Percentiles rank a stretch among this genome's conserved stretches.
phyloP scores from a whole-genome alignment of 2,329 filamentous ascomycete species.

The Hysterium pulicare region DNA sequence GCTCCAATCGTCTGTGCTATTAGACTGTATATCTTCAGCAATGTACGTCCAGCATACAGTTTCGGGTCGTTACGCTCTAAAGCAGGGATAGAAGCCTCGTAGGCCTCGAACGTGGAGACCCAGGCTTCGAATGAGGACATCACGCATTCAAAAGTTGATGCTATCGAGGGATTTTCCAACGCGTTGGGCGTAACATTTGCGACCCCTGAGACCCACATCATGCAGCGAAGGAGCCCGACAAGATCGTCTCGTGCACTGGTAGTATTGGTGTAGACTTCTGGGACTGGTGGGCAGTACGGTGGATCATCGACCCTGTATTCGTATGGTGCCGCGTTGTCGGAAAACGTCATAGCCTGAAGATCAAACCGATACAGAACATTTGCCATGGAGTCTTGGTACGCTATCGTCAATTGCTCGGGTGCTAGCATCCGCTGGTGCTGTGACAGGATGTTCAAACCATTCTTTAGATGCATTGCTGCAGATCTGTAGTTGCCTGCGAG shows the following conservation, averaged over 20 bases:
- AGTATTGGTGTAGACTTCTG: constrained; percentile 16
- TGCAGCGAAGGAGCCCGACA: constrained; percentile 21
- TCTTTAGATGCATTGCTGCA: constrained; percentile 27
- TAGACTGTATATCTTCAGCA: constrained; percentile 22
- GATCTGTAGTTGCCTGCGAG: constrained; percentile 26
- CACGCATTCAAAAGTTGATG: constrained; percentile 15
- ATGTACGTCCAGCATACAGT: constrained; percentile 21
- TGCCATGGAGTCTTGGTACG: constrained; percentile 16
- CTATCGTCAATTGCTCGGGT: constrained; percentile 1
- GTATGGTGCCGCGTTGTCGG: constrained; percentile 25
- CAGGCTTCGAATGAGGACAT: constrained; percentile 18
- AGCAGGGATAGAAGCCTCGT: constrained; percentile 14
- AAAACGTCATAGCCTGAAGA: constrained; percentile 31
- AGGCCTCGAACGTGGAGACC: constrained; percentile 18
- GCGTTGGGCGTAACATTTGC: constrained; percentile 18
- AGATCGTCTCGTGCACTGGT: constrained; percentile 21
- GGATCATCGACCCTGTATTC: constrained; percentile 18
- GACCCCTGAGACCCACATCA: constrained; percentile 26
- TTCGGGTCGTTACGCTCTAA: constrained; percentile 19
- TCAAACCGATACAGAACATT: constrained; percentile 27
- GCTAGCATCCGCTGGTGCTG: constrained; percentile 14
- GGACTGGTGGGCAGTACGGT: constrained; percentile 19
- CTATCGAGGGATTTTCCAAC: constrained; percentile 17
- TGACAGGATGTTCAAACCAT: constrained; percentile 23
- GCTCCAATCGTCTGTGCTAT: constrained; percentile 18